Conservation (phyloP, 768 basidiomycete species). For the Albatrellus ellisii region DNA sequence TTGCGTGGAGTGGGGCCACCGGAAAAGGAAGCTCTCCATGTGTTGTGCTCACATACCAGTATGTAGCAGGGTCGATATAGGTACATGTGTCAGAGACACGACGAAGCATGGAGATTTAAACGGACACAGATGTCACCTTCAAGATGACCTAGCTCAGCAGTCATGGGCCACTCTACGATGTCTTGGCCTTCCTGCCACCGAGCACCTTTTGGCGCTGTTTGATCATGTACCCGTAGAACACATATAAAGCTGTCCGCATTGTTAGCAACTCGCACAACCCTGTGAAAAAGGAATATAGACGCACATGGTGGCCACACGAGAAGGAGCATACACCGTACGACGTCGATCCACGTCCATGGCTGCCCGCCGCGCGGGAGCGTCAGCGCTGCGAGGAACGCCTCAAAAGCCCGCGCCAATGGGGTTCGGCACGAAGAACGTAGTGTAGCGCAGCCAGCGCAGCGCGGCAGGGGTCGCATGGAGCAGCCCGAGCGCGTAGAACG, state of each 20-base stretch:
- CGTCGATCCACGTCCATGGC: slow-evolving; percentile 28
- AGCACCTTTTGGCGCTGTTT: slow-evolving; percentile 42
- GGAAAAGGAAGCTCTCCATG: too few species aligned
- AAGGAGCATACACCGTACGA: slow-evolving; percentile 40
- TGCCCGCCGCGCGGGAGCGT: slow-evolving; percentile 47
- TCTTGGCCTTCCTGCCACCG: slow-evolving; percentile 26
- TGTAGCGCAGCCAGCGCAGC: slow-evolving; percentile 73
- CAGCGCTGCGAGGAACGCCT: slow-evolving; percentile 72
- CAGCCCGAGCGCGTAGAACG: slow-evolving; percentile 68
- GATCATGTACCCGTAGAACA: slow-evolving; percentile 50
- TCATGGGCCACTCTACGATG: slow-evolving; percentile 9
- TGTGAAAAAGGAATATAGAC: slow-evolving; percentile 7
- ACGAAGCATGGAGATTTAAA: too few species aligned
- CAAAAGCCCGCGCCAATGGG: slow-evolving; percentile 84
- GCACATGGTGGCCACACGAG: slow-evolving; percentile 83
- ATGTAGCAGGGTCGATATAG: too few species aligned
- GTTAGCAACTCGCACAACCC: background rate
- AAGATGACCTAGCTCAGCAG: background rate
- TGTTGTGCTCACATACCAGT: too few species aligned
- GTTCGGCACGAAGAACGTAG: slow-evolving; percentile 89
- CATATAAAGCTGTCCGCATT: slow-evolving; percentile 28
- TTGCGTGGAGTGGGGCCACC: too few species aligned
- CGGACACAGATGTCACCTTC: too few species aligned
- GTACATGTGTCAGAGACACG: too few species aligned
- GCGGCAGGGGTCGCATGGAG: slow-evolving; percentile 33